These are phyloP conservation scores for Colletotrichum liriopes DNA, from an alignment of 2,329 filamentous ascomycete species.

Conservation along the genomic window DNA sequence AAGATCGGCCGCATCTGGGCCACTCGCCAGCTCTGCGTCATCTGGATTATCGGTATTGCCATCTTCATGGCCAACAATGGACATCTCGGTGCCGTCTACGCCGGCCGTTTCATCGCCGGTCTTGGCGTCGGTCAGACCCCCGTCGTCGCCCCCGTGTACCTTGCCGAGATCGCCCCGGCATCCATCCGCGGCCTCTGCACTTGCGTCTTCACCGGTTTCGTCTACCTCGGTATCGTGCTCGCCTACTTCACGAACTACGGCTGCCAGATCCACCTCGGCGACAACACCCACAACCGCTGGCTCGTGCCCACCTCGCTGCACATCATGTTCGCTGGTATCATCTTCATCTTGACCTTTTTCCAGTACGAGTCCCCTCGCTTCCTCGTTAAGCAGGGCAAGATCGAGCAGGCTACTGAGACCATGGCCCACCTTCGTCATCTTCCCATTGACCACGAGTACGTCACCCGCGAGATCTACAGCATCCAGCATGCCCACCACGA, in stretches of 20 bases:
- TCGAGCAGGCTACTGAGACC: conserved; percentile 70
- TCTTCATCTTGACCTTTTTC: conserved; percentile 79
- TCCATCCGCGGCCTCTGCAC: conserved; percentile 82
- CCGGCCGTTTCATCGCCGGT: conserved; percentile 77
- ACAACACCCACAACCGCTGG: conserved; percentile 66
- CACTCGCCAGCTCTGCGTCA: conserved; percentile 68
- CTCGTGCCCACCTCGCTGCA: conserved; percentile 82
- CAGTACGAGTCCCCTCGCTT: conserved; percentile 80
- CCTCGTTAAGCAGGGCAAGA: conserved; percentile 75
- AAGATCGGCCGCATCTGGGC: conserved; percentile 76
- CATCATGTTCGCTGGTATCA: conserved; percentile 82
- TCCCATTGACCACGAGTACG: conserved; percentile 71
- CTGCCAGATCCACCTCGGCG: conserved; percentile 64
- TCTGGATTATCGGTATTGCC: conserved; percentile 72
- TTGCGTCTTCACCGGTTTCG: conserved; percentile 66
- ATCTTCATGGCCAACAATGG: conserved; percentile 73
- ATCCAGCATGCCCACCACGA: conserved; percentile 78
- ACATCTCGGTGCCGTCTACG: conserved; percentile 72
- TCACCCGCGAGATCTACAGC: conserved; percentile 72
- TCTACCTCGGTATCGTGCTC: conserved; percentile 84
- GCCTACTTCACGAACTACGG: conserved; percentile 85
- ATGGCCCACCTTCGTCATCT: conserved; percentile 74
- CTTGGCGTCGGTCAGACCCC: conserved; percentile 78
- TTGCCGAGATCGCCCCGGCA: conserved; percentile 80
- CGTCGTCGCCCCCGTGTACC: conserved; percentile 79